Conservation (phyloP, 108 stramenopile species). For the Ochromonas danica region DNA sequence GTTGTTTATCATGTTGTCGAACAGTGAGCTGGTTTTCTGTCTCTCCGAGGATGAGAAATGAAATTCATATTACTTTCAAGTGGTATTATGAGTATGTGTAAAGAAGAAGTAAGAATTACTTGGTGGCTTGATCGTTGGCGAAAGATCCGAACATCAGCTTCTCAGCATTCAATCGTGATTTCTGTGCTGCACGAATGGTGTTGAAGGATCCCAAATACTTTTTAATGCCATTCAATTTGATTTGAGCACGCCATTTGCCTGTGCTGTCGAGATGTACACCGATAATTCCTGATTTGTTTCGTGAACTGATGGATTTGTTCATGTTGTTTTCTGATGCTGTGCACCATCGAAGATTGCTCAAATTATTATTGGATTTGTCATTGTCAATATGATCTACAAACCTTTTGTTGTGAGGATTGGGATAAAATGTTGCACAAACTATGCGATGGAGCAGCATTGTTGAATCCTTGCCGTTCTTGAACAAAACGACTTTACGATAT, state of each 20-base stretch:
- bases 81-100: no score
- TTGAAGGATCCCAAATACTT: background rate
- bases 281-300: background rate
- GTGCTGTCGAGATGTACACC: background rate
- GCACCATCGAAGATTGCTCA: background rate
- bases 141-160: background rate
- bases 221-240: background rate
- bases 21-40: no score
- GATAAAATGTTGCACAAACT: background rate
- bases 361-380: background rate
- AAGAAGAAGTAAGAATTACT: no score
- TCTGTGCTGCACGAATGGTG: background rate
- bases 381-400: background rate
- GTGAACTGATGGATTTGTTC: background rate
- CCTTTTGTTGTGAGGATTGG: background rate
- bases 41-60: no score
- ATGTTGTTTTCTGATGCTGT: background rate
- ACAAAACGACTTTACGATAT: background rate
- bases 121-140: no score
- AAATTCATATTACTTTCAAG: no score
- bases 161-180: background rate
- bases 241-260: background rate
- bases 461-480: background rate
- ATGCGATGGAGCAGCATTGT: background rate
- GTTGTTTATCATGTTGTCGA: no score